Conservation (phyloP, 2,329 filamentous ascomycete genomes). For the Annulohypoxylon truncatum region DNA sequence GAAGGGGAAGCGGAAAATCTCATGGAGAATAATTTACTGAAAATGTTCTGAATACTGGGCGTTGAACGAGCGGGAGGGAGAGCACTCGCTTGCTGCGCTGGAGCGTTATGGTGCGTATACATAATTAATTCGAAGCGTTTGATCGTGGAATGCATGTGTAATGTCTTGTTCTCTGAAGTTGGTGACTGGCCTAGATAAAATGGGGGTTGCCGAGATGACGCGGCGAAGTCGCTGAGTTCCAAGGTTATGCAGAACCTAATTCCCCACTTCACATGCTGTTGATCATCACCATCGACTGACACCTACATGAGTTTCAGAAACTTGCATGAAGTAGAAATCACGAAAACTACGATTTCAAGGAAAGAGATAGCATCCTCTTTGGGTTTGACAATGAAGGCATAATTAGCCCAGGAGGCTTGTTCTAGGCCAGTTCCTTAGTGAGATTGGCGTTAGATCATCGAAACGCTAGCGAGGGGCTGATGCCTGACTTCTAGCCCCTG, state of each 20-base stretch:
- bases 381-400: not conserved
- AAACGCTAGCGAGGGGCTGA: slow-evolving; percentile 9
- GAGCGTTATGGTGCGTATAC: slow-evolving; percentile 3
- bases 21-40: slow-evolving; percentile 28
- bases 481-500: slow-evolving; percentile 12
- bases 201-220: slow-evolving; percentile 1
- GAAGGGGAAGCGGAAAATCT: slow-evolving; percentile 7
- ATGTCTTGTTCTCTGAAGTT: not conserved
- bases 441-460: slow-evolving; percentile 20
- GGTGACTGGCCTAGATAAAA: not conserved
- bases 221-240: not conserved
- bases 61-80: slow-evolving; percentile 3
- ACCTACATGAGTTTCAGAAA: slow-evolving; percentile 1
- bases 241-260: slow-evolving; percentile 1
- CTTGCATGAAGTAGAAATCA: not conserved
- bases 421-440: slow-evolving; percentile 8
- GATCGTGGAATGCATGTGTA: not conserved
- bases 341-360: too few relatives aligned
- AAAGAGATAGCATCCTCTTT: not conserved
- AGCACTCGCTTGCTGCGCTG: not conserved
- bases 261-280: slow-evolving; percentile 21
- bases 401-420: not conserved
- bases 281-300: slow-evolving; percentile 9
- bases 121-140: slow-evolving; percentile 18
- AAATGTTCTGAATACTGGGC: slow-evolving; percentile 30